Percentiles rank a stretch among this genome's conserved stretches.
Evolutionary conservation across 805 yeast genomes (phyloP).

Genomic region (Spathaspora passalidarum): DNA sequence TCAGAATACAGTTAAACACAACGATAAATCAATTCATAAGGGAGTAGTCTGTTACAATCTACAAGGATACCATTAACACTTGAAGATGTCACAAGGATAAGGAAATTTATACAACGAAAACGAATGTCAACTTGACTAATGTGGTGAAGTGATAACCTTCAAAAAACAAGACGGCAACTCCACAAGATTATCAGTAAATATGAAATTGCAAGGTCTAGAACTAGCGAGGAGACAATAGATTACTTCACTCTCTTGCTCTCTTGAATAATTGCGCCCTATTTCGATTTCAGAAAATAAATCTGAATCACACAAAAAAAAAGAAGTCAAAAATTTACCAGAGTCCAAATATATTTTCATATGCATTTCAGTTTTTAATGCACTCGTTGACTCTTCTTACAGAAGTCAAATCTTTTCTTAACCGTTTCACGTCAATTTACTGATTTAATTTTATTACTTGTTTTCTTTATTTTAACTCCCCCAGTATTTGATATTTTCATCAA

Average conservation of each 20-base stretch:
- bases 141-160: too few species aligned
- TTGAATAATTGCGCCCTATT: background rate
- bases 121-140: too few species aligned
- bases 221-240: too few species aligned
- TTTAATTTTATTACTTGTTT: background rate
- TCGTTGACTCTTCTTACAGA: background rate
- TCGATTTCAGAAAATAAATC: background rate
- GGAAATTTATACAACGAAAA: too few species aligned
- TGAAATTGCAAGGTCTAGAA: too few species aligned
- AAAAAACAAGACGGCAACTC: too few species aligned
- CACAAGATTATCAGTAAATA: too few species aligned
- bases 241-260: too few species aligned
- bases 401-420: background rate
- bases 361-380: background rate
- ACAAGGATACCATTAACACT: background rate
- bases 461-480: background rate
- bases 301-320: background rate
- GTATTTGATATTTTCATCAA: background rate
- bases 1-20: too few species aligned
- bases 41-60: too few species aligned
- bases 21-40: background rate
- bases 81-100: background rate
- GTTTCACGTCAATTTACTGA: background rate
- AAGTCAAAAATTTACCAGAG: background rate
- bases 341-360: background rate